These are phyloP conservation scores for Apiospora saccharicola DNA, from an alignment of 2,329 filamentous ascomycete genomes.

Conservation along the genomic window DNA sequence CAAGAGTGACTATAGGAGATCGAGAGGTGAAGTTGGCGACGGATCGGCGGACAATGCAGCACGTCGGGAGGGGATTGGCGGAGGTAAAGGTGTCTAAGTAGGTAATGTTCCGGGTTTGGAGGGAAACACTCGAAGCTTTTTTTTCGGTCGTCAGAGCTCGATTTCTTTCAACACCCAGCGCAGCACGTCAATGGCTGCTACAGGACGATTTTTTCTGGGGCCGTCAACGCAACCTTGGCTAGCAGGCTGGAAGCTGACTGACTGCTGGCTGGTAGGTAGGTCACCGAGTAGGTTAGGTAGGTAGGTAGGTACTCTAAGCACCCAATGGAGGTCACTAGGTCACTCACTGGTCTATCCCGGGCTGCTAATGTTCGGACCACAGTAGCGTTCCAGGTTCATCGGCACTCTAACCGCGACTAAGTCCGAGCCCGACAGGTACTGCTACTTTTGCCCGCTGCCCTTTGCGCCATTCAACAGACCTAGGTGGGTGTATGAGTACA, in stretches of 20 bases:
- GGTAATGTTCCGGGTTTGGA: background rate
- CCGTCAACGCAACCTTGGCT: background rate
- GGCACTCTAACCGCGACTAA: conserved; percentile 16
- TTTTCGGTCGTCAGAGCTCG: conserved; percentile 1
- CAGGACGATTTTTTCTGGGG: background rate
- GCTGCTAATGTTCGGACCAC: background rate
- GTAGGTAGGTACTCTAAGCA: too few relatives aligned
- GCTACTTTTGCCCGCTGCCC: background rate
- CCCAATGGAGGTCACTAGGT: background rate
- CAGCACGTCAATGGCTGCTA: conserved; percentile 18
- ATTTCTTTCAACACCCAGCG: conserved; percentile 6
- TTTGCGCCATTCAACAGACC: background rate
- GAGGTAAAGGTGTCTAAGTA: background rate
- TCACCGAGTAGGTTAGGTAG: background rate
- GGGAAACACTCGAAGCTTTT: conserved; percentile 16
- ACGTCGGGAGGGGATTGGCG: background rate
- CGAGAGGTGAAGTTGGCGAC: background rate
- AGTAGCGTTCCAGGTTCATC: conserved; percentile 10
- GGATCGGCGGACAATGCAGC: background rate
- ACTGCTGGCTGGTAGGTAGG: background rate
- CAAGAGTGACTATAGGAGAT: background rate
- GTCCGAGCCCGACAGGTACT: conserved; percentile 4
- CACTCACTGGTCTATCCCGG: background rate
- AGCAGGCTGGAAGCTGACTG: too few relatives aligned
- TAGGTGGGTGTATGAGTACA: background rate